These are phyloP conservation scores for Colletotrichum sansevieriae DNA, from an alignment of 2,329 filamentous ascomycete species.

Conservation along the genomic window DNA sequence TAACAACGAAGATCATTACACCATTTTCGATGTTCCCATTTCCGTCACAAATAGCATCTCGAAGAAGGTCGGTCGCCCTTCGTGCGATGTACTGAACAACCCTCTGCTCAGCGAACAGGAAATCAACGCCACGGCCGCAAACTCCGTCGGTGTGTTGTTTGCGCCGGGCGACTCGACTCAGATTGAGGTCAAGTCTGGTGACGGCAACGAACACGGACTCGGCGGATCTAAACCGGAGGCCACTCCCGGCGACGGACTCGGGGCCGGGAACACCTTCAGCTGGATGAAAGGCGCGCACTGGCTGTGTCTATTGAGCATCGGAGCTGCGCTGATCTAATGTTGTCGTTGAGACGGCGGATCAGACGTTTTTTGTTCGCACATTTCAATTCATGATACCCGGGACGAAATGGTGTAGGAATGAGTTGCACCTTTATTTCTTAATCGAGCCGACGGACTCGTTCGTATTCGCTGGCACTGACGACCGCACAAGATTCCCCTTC, in stretches of 20 bases:
- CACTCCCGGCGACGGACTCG: constrained; percentile 50
- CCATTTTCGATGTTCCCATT: constrained; percentile 78
- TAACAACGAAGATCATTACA: constrained; percentile 74
- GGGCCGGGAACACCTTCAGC: constrained; percentile 48
- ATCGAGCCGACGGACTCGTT: constrained; percentile 20
- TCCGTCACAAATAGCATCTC: constrained; percentile 75
- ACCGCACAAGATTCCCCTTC: constrained; percentile 16
- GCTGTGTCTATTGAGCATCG: constrained; percentile 50
- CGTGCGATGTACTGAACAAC: constrained; percentile 66
- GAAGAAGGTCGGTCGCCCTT: constrained; percentile 54
- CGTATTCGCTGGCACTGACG: constrained; percentile 2
- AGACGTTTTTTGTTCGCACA: background rate
- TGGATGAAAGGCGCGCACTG: constrained; percentile 51
- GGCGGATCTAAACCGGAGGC: constrained; percentile 48
- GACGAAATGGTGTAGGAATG: constrained; percentile 20
- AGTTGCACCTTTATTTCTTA: constrained; percentile 12
- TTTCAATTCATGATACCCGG: constrained; percentile 32
- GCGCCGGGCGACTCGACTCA: constrained; percentile 64
- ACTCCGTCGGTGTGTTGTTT: constrained; percentile 62
- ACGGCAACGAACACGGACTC: constrained; percentile 45
- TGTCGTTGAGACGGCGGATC: constrained; percentile 43
- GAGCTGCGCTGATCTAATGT: constrained; percentile 48
- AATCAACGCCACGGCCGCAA: constrained; percentile 57
- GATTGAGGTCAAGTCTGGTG: constrained; percentile 52
- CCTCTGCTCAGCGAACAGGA: constrained; percentile 61